A percentile compares a stretch with the other conserved stretches of the same genome.
Evolutionary conservation across 169 alveolate genomes (phyloP).

Genomic region (Cryptosporidium sp.): DNA sequence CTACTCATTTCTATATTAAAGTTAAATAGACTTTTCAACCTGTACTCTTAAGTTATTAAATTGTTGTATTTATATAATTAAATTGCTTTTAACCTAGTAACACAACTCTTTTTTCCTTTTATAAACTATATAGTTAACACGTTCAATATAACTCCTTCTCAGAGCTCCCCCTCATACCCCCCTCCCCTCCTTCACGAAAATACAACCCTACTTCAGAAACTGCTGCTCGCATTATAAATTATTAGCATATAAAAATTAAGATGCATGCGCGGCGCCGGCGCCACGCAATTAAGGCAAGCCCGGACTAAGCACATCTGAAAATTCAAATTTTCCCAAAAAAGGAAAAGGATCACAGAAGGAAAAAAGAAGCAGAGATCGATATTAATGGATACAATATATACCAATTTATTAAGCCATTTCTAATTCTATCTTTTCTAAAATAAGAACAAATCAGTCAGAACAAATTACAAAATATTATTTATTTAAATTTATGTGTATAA

Average conservation of each 20-base stretch:
- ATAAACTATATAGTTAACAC: background rate
- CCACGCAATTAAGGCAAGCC: slow-evolving; percentile 34
- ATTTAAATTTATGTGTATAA: background rate
- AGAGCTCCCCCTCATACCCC: background rate
- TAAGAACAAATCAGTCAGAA: background rate
- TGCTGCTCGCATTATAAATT: background rate
- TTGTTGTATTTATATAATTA: background rate
- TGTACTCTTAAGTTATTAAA: too few relatives aligned
- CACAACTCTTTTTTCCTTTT: background rate
- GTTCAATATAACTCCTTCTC: too few relatives aligned
- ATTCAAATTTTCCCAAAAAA: slow-evolving; percentile 63
- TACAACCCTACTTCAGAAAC: background rate
- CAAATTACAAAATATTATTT: background rate
- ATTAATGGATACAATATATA: background rate
- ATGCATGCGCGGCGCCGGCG: slow-evolving; percentile 36
- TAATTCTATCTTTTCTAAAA: too few relatives aligned
- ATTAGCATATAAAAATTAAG: background rate
- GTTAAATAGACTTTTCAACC: background rate
- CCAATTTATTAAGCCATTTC: too few relatives aligned
- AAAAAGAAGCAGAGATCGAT: background rate
- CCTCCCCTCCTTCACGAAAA: background rate
- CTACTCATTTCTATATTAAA: background rate
- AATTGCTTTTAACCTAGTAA: too few relatives aligned
- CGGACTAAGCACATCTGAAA: slow-evolving; percentile 74
- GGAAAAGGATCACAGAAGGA: background rate